Base-by-base conservation (phyloP, 257 asterid genomes). In the Jacaranda mimosifolia region DNA sequence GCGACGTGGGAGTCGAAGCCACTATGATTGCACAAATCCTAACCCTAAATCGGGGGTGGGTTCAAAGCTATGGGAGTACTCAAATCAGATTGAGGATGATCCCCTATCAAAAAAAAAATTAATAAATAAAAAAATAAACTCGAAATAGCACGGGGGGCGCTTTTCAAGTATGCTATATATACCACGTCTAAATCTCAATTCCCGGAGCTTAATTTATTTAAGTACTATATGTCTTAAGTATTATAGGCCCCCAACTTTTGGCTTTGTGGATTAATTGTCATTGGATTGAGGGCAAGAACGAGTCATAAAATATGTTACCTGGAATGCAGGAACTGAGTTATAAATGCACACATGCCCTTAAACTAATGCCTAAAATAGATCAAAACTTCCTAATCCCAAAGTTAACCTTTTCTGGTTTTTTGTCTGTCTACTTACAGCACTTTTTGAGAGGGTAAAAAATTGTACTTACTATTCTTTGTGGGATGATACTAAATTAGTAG, bases 341-440 rank as follows among this genome's bases (percentile, higher is more conserved):
- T 12, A 3, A 51, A 19, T 7, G 13, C 62, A 21, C 26, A 9
- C 5, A 13, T 10, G 12, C 43, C 19, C 56, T 26, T 70, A 39
- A 49, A 19, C 38, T 63, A 65, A 58, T 67, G 46, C 17, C 10
- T 21, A 48, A 6, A 12, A 39, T 36, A 12, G 6, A 42, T 5
- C 14, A 15, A 65, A 53, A 63, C 45, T 75, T 55, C 63, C 70
- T 77, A 69, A 83, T 81, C 89, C 91, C 89, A 57, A 83, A 53
- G 80, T 75, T 75, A 17, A 19, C 77, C 60, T 26, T 69, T 51
- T 49, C 55, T 58, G 26, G 63, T 36, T 18, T 19, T 56, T 17
- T 17, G 72, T 48, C 77, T 72, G 63, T 59, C 70, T 65, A 26
- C 68, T 73, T 75, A 53, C 66, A 42, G 63, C 56, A 56, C 68